Conservation (phyloP, 1,139 yeast species). For the Yamadazyma sp. region DNA sequence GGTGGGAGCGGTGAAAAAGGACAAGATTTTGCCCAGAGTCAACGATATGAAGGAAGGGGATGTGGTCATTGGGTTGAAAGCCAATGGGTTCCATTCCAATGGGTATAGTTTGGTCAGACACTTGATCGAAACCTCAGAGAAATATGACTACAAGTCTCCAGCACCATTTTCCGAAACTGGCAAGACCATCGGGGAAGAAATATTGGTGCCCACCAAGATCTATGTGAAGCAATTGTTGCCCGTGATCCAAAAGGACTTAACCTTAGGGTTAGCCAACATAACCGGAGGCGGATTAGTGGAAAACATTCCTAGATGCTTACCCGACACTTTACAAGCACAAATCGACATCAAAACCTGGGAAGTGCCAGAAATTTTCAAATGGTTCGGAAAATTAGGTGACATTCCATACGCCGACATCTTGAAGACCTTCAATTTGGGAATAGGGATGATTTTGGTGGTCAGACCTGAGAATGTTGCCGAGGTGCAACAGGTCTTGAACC, state of each 20-base stretch:
- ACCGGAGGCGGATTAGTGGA: slow-evolving; percentile 99
- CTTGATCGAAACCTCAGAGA: slow-evolving; percentile 75
- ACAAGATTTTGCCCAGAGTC: slow-evolving; percentile 69
- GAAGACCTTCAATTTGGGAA: slow-evolving; percentile 93
- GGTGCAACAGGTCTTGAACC: slow-evolving; percentile 53
- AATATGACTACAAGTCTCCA: slow-evolving; percentile 61
- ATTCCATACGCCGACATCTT: slow-evolving; percentile 83
- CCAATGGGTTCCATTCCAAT: slow-evolving; percentile 94
- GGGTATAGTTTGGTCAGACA: slow-evolving; percentile 97
- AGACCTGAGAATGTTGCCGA: slow-evolving; percentile 58
- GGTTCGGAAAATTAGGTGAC: slow-evolving; percentile 91
- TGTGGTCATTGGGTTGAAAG: slow-evolving; percentile 79
- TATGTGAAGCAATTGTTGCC: slow-evolving; percentile 89
- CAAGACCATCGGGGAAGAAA: slow-evolving; percentile 79
- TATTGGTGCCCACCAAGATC: slow-evolving; percentile 87
- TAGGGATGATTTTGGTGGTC: slow-evolving; percentile 94
- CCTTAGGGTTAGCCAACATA: slow-evolving; percentile 92
- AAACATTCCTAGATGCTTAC: slow-evolving; percentile 93
- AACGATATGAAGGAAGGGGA: slow-evolving; percentile 74
- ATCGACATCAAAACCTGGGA: slow-evolving; percentile 81
- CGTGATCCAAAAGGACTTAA: slow-evolving; percentile 62
- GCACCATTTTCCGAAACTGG: slow-evolving; percentile 84
- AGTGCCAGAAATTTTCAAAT: slow-evolving; percentile 84
- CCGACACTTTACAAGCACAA: slow-evolving; percentile 72
- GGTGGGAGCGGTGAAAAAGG: slow-evolving; percentile 93